These are phyloP conservation scores for Citropsis articulata DNA, from an alignment of 345 rosid species.

Conservation along the genomic window DNA sequence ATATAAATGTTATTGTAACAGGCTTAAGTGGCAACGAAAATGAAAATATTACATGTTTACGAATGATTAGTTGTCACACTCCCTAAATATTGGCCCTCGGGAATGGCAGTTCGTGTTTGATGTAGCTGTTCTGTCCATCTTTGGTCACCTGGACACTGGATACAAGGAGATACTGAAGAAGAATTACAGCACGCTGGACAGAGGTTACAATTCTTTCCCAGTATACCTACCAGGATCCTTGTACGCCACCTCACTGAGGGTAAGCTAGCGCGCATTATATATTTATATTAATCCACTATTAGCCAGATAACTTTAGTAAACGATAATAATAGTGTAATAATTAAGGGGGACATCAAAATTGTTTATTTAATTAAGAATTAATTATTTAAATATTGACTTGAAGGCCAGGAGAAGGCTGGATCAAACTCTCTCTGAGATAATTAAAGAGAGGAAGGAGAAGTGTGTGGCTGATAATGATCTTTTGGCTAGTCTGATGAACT, in stretches of 20 bases:
- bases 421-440: conserved; percentile 26
- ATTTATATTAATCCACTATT: no score
- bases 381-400: background rate
- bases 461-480: conserved; percentile 33
- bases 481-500: conserved; percentile 36
- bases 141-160: conserved; percentile 31
- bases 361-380: background rate
- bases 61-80: no score
- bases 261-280: background rate
- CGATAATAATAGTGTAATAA: background rate
- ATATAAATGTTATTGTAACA: no score
- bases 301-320: no score
- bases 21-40: no score
- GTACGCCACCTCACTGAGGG: background rate
- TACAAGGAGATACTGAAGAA: conserved; percentile 32
- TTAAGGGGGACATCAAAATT: background rate
- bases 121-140: conserved; percentile 42
- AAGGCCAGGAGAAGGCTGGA: conserved; percentile 38
- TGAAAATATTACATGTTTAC: background rate
- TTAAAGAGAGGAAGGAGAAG: conserved; percentile 34
- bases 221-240: background rate
- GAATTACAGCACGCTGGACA: conserved; percentile 23
- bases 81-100: background rate
- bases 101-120: conserved; percentile 38
- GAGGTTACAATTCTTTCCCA: conserved; percentile 37